Conservation (phyloP, 78 protist species). For the Cyanophora paradoxa region DNA sequence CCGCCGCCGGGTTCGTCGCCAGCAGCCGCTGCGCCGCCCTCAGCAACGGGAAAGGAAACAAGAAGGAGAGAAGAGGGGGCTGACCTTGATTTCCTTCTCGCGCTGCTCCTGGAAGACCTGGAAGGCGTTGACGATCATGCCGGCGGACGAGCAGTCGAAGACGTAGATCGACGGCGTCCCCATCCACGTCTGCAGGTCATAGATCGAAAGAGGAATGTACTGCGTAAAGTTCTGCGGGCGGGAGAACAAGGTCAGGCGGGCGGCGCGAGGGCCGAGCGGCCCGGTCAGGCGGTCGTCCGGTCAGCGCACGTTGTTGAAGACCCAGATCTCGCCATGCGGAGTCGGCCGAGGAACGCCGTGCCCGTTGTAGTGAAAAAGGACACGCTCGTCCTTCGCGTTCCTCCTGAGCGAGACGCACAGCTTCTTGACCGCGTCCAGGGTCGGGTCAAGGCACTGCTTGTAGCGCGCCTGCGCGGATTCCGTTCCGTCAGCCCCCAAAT, state of each 20-base stretch:
- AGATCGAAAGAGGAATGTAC: constrained; percentile 87
- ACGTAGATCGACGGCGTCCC: constrained; percentile 79
- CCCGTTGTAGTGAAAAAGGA: constrained; percentile 97
- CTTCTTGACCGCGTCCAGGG: constrained; percentile 42
- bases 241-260: too few species aligned
- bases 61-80: background rate
- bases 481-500: background rate
- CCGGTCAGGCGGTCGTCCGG: background rate
- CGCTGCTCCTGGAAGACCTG: background rate
- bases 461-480: constrained; percentile 59
- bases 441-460: constrained; percentile 66
- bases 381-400: constrained; percentile 78
- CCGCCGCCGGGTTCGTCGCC: background rate
- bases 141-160: constrained; percentile 92
- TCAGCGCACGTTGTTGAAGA: constrained; percentile 70
- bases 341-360: constrained; percentile 98
- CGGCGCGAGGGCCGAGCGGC: too few species aligned
- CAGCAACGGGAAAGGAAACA: background rate
- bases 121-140: constrained; percentile 64
- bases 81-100: background rate
- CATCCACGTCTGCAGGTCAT: constrained; percentile 85
- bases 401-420: constrained; percentile 66
- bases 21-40: background rate
- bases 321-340: constrained; percentile 89
- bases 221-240: constrained; percentile 84